Conservation (phyloP, 2,329 filamentous ascomycete genomes). For the Fusarium sororula region DNA sequence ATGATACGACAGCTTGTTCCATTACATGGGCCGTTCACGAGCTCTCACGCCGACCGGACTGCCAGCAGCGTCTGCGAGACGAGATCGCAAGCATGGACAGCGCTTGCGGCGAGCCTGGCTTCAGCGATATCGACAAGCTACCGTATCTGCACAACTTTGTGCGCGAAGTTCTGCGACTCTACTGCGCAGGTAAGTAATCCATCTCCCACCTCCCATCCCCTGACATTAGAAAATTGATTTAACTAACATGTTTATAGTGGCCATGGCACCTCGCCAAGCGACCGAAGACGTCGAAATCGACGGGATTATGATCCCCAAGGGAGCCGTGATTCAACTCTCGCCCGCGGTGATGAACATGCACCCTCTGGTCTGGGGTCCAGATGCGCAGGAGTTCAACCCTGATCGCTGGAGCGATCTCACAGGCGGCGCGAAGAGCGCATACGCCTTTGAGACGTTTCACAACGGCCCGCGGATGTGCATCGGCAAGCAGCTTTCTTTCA, state of each 20-base stretch:
- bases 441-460: constrained; percentile 50
- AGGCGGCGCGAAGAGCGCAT: constrained; percentile 39
- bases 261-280: constrained; percentile 48
- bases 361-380: constrained; percentile 50
- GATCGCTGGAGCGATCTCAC: constrained; percentile 49
- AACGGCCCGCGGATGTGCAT: constrained; percentile 52
- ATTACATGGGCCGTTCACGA: too few relatives aligned
- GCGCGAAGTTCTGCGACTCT: too few relatives aligned
- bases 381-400: constrained; percentile 48
- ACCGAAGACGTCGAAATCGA: constrained; percentile 47
- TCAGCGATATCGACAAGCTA: too few relatives aligned
- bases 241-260: constrained; percentile 36
- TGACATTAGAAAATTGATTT: neutral
- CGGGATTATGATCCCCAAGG: constrained; percentile 50
- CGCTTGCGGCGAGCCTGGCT: too few relatives aligned
- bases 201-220: neutral
- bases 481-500: constrained; percentile 47
- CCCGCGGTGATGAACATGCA: constrained; percentile 50
- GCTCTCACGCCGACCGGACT: too few relatives aligned
- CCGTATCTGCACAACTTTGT: too few relatives aligned
- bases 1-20: too few relatives aligned
- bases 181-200: too few relatives aligned
- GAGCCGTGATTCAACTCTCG: constrained; percentile 50
- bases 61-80: too few relatives aligned
- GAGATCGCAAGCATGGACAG: too few relatives aligned